Conservation (phyloP, 2,329 filamentous ascomycete genomes). For the Nemania sp. region DNA sequence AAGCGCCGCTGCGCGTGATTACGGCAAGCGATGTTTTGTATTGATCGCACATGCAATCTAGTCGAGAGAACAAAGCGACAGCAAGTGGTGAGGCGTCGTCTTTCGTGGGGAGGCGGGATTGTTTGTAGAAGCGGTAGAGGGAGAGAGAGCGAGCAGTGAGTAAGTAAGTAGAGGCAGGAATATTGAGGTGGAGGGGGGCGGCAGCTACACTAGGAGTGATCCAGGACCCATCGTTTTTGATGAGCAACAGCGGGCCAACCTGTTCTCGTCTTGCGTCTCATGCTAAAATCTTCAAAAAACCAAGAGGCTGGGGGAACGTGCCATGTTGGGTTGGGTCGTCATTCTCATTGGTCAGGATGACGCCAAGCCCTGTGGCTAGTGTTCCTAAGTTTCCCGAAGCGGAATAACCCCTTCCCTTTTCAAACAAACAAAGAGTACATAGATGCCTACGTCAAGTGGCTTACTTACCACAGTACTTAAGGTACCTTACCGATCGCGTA, state of each 20-base stretch:
- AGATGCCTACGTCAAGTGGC: conserved; percentile 12
- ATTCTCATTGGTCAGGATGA: conserved; percentile 19
- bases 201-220: conserved; percentile 36
- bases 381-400: conserved; percentile 26
- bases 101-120: conserved; percentile 18
- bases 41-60: conserved; percentile 9
- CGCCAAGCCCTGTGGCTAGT: conserved; percentile 40
- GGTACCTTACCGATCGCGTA: no score
- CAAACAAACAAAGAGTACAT: conserved; percentile 18
- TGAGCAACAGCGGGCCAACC: conserved; percentile 41
- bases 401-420: conserved; percentile 25
- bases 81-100: conserved; percentile 25
- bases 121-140: conserved; percentile 17
- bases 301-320: conserved; percentile 39
- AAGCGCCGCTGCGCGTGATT: conserved; percentile 30
- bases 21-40: neutral
- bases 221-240: conserved; percentile 36
- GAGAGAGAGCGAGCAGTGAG: conserved; percentile 27
- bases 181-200: conserved; percentile 39
- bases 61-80: conserved; percentile 25
- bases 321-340: conserved; percentile 11
- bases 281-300: conserved; percentile 36
- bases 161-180: conserved; percentile 28
- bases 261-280: conserved; percentile 24
- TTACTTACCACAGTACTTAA: neutral